Base-by-base conservation (phyloP, 441 rosid genomes). In the Croton laevigatus region DNA sequence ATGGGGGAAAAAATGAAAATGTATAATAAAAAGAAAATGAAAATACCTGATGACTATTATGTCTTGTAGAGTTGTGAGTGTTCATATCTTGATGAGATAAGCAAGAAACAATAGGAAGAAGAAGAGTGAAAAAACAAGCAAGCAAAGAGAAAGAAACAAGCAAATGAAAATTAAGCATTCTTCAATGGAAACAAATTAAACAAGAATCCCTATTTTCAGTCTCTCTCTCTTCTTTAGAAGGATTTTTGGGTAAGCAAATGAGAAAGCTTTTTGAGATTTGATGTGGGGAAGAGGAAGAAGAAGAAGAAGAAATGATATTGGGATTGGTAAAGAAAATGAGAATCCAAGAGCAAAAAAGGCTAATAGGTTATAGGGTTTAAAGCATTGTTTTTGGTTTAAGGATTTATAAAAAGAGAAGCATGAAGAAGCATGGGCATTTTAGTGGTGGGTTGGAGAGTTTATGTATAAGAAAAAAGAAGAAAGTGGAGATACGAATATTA, bases 21-120 rank as follows among this genome's bases (percentile, higher is more conserved):
- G 46, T 27, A 16, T n/a, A 34, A 63, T 13, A 9, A 60, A 45
- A 38, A 44, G 34, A 17, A 12, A 45, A 19, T 22, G 48, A 3
- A 32, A 74, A 46, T 81, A 87, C 94, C 89, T 83, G 73, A 77
- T 74, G 74, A 58, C 65, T 62, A 57, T 72, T 59, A 45, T 59
- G 19, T 65, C 74, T 76, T 14, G 69, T 75, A 71, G 23, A 71
- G 72, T 84, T 83, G 74, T 70, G 79, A 59, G 37, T 65, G 46
- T 36, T 68, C 1, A 77, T 68, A 38, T 78, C 80, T 59, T 81
- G 83, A 72, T 80, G 71, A 60, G 87, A 80, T 70, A 77, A 80
- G 71, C 84, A 79, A 22, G 73, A 70, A 66, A 77, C 84, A 71
- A 77, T 74, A 62, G 78, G 78, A 48, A 79, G 71, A 65, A 76